Conservation (phyloP, 148 eudicot species). For the Tetragonia tetragonoides region DNA sequence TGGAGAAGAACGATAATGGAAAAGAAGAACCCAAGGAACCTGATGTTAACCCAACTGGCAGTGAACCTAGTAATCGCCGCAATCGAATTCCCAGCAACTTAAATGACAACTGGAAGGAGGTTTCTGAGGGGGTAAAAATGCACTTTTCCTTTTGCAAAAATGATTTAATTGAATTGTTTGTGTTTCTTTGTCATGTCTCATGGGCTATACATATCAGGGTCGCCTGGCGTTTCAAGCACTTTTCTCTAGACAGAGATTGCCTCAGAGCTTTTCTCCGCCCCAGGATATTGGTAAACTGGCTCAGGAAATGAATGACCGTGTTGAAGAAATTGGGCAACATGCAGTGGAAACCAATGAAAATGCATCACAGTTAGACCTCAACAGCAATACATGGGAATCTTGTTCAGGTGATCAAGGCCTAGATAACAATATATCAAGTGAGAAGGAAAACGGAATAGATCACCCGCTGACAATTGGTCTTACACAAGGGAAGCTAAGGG, state of each 20-base stretch:
- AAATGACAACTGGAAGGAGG: constrained; percentile 89
- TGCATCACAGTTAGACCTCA: constrained; percentile 46
- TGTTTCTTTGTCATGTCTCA: not conserved
- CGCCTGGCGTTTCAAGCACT: constrained; percentile 83
- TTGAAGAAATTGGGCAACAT: constrained; percentile 28
- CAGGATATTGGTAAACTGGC: constrained; percentile 30
- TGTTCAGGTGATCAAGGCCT: constrained; percentile 30
- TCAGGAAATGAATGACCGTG: constrained; percentile 17
- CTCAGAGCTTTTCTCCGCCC: constrained; percentile 87
- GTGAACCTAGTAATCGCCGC: constrained; percentile 62
- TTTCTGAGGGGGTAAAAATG: constrained; percentile 77
- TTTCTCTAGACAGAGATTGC: constrained; percentile 70
- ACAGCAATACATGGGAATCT: constrained; percentile 40
- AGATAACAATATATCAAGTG: constrained; percentile 29
- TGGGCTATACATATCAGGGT: not conserved
- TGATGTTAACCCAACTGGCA: constrained; percentile 36
- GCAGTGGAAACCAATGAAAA: constrained; percentile 30
- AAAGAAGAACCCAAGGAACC: constrained; percentile 52
- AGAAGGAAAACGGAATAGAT: constrained; percentile 36
- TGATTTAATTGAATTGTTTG: not conserved
- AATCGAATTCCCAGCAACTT: constrained; percentile 41
- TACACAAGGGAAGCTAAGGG: constrained; percentile 49
- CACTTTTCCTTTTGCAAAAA: not conserved
- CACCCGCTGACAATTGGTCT: constrained; percentile 39
- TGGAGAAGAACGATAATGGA: constrained; percentile 47